phyloP scores from a whole-genome alignment of 345 rosid genomes.

The Gossypium stocksii region DNA sequence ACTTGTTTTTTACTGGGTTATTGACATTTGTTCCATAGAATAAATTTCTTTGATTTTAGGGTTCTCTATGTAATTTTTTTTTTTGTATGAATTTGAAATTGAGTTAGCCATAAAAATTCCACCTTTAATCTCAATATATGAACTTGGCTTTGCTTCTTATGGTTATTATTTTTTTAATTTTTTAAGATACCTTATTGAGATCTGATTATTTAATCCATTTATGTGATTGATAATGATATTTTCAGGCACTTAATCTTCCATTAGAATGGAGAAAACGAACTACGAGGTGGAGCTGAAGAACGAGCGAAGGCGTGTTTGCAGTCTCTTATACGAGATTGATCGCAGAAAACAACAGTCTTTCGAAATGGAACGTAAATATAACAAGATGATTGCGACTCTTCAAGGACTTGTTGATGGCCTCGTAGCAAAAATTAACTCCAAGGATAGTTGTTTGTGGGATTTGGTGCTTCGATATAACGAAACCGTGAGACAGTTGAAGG shows the following conservation, averaged over 20 bases:
- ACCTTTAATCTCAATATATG: too few species aligned
- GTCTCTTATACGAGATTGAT: conserved; percentile 17
- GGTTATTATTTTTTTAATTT: not conserved
- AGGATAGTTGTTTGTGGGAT: not conserved
- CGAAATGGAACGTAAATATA: conserved; percentile 3
- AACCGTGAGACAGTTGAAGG: conserved; percentile 8
- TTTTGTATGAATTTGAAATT: too few species aligned
- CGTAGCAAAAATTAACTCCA: not conserved
- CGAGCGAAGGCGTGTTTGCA: conserved; percentile 3
- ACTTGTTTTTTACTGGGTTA: too few species aligned
- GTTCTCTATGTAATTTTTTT: too few species aligned
- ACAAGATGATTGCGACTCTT: not conserved
- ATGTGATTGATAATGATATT: not conserved
- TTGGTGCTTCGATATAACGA: not conserved
- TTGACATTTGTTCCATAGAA: too few species aligned
- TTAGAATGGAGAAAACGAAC: not conserved
- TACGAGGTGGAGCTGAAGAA: conserved; percentile 14
- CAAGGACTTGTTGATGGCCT: conserved; percentile 6
- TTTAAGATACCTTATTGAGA: too few species aligned
- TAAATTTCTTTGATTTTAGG: too few species aligned
- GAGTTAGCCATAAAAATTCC: too few species aligned
- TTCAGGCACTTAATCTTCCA: not conserved
- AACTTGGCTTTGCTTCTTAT: too few species aligned
- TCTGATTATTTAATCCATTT: not conserved
- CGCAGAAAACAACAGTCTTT: conserved; percentile 16